Evolutionary conservation across 1,284 basidiomycete genomes (phyloP), one percentile per base, ranked within the genome.

Genomic region (Cutaneotrichosporon curvatum): DNA sequence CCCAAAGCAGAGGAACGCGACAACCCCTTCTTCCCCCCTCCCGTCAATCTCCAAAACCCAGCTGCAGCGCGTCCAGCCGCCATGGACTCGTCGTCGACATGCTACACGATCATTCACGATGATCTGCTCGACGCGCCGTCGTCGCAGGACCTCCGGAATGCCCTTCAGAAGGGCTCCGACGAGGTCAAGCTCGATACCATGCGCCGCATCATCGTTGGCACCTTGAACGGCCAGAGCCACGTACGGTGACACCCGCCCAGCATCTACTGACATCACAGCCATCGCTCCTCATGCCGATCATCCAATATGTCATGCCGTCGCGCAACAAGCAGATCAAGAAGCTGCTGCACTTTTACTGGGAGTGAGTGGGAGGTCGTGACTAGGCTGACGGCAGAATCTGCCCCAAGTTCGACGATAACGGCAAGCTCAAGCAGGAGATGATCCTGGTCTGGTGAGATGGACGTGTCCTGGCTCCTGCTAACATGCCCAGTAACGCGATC

Each of bases 391-490:
- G 4, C 48, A 73, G 71, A 53, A 87, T 98, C 25, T 97, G 92
- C 73, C 94, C 95, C 21, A 97, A 98, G 73, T 85, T 95, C 59
- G 95, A 98, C 62, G 92, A 97, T 57, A 83, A 82, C 56, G 95
- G 95, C 47, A 97, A 97, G 75, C 75, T 98, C 62, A 97, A 96
- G 79, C 95, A 98, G 74, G 95, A 98, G 76, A 98, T 98, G 95
- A 98, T 98, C 64, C 80, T 99, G 39, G 94, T 98, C 38, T 92
- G 94, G 88, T 92, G 69, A 66, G 86, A 81, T 1, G 9, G 16
- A 10, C 9, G 36, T 8, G 11, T 3, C 4, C 25, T 2, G 4
- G 15, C 16, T 6, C 6, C 6, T 23, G 43, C 52, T 57, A 33
- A 51, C 35, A 18, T 20, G 30, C 12, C 7, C 63, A 91, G 89